Evolutionary conservation across 495 filamentous ascomycete species (phyloP), one percentile per base, ranked within the genome.

Genomic region (Penicillium nucicola): DNA sequence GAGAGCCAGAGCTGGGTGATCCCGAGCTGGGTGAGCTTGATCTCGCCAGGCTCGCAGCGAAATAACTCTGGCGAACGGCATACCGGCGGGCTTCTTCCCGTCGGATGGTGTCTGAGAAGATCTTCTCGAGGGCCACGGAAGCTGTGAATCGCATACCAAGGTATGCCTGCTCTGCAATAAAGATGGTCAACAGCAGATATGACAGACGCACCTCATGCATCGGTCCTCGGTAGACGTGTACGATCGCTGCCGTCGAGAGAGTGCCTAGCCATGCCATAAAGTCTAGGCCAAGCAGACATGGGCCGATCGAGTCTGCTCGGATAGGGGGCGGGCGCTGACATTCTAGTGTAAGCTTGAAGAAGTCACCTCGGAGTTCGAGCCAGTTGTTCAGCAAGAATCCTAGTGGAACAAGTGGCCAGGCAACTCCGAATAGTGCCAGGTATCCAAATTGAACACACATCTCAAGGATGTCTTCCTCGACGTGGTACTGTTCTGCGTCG

Each of bases 331-430:
- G 93, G 10, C 93, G 84, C 59, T 92, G 86, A 76, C 88, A 91
- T 64, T 90, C 86, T 19, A 88, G 70, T 33, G 89, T 90, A 48
- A 98, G 92, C 60, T 98, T 98, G 70, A 92, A 80, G 9, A 95
- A 90, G 55, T 98, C 93, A 6, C 87, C 86, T 23, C 93, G 88
- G 12, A 96, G 77, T 52, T 97, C 92, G 44, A 98, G 66, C 92
- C 92, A 98, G 73, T 97, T 92, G 69, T 96, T 96, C 61, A 92
- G 70, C 5, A 96, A 65, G 77, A 97, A 97, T 0, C 89, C 91
- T 33, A 90, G 77, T 0, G 86, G 82, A 0, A 91, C 89, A 3
- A 97, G 74, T 0, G 93, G 92, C 93, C 93, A 98, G 42, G 95
- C 80, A 0, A 93, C 87, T 5, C 87, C 90, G 67, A 98, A 98